A percentile compares a stretch with the other conserved stretches of the same genome.
These are phyloP conservation scores for Daedaleopsis sinensis DNA, from an alignment of 768 basidiomycete genomes.

Conservation along the genomic window DNA sequence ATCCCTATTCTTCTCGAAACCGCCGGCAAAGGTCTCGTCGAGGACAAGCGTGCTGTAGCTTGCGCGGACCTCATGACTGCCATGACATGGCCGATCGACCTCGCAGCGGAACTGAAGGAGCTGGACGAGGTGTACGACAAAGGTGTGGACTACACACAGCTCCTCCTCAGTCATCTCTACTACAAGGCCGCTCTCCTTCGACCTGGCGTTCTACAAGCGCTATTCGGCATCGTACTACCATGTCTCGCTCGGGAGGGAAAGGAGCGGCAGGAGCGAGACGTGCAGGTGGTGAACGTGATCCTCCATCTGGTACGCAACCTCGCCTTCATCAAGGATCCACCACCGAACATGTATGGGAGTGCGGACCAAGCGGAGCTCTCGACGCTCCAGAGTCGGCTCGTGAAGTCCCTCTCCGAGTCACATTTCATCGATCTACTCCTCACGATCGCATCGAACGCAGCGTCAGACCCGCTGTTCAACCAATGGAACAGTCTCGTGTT, in stretches of 20 bases:
- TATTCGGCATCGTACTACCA: constrained; percentile 78
- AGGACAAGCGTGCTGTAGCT: constrained; percentile 82
- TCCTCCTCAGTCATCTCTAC: constrained; percentile 76
- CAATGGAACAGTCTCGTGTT: constrained; percentile 88
- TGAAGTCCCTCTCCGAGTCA: constrained; percentile 69
- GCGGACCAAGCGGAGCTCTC: constrained; percentile 82
- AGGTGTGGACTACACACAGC: constrained; percentile 86
- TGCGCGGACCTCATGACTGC: constrained; percentile 91
- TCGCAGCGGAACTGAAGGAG: constrained; percentile 93
- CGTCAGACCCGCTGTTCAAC: constrained; percentile 77
- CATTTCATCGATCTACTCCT: constrained; percentile 78
- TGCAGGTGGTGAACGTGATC: constrained; percentile 85
- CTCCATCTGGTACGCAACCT: constrained; percentile 92
- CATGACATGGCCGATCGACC: constrained; percentile 99
- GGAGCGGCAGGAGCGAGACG: constrained; percentile 78
- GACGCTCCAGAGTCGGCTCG: constrained; percentile 74
- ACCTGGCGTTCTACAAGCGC: constrained; percentile 67
- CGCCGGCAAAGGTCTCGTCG: constrained; percentile 74
- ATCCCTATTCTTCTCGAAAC: constrained; percentile 83
- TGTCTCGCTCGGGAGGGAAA: constrained; percentile 69
- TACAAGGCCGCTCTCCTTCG: constrained; percentile 85
- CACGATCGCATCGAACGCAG: constrained; percentile 81
- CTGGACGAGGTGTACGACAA: constrained; percentile 81
- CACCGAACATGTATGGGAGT: constrained; percentile 68
- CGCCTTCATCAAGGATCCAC: constrained; percentile 89